Conservation (phyloP, 2,329 filamentous ascomycete genomes). For the Claviceps pazoutovae region DNA sequence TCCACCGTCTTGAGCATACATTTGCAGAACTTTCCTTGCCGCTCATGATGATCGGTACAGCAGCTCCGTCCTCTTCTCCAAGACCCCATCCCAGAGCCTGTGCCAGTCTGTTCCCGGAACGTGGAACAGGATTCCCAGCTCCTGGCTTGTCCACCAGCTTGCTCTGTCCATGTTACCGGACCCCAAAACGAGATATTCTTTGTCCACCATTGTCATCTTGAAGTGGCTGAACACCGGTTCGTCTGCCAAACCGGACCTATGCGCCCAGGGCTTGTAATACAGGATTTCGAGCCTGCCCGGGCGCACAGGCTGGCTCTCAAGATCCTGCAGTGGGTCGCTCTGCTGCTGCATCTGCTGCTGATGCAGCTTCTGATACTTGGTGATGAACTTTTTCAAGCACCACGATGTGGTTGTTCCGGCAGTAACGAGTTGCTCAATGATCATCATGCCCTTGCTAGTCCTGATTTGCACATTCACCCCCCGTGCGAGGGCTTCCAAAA, state of each 20-base stretch:
- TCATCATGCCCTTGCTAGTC: constrained; percentile 57
- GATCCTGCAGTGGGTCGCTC: constrained; percentile 10
- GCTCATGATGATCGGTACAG: constrained; percentile 2
- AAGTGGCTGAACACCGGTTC: constrained; percentile 64
- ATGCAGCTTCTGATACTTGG: constrained; percentile 30
- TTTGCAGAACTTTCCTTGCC: no score
- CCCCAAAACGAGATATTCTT: constrained; percentile 52
- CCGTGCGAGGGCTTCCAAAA: constrained; percentile 46
- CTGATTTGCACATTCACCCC: constrained; percentile 56
- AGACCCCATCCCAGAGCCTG: constrained; percentile 25
- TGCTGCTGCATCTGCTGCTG: not conserved
- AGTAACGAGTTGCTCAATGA: constrained; percentile 68
- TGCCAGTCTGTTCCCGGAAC: constrained; percentile 24
- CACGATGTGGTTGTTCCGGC: constrained; percentile 58
- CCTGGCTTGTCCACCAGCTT: constrained; percentile 78
- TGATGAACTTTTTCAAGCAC: constrained; percentile 46
- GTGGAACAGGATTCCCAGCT: constrained; percentile 53
- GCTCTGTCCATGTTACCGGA: constrained; percentile 77
- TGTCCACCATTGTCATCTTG: constrained; percentile 64
- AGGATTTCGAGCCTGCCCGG: constrained; percentile 41
- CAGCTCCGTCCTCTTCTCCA: constrained; percentile 22
- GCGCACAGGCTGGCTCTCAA: constrained; percentile 28
- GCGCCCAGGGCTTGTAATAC: constrained; percentile 37
- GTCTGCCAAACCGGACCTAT: constrained; percentile 18
- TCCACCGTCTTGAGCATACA: no score